phyloP scores from a whole-genome alignment of 2,329 filamentous ascomycete genomes.

The Penicillium capsulatum region DNA sequence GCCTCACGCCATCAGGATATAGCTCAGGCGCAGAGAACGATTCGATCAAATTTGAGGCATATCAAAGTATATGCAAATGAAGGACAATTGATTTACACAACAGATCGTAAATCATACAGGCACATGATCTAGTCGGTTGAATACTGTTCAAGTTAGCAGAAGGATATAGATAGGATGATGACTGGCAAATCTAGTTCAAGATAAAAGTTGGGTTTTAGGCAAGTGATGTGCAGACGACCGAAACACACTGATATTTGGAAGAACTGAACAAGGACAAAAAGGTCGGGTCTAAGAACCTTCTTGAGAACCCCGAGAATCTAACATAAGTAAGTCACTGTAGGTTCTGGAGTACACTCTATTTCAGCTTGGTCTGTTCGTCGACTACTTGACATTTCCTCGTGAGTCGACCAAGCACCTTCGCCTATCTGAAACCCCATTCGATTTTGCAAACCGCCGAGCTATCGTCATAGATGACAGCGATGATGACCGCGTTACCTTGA shows the following conservation, averaged over 20 bases:
- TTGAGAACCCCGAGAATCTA: not conserved
- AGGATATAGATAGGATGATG: no score
- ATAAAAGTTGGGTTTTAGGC: no score
- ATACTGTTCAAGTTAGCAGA: no score
- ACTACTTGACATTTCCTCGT: conserved; percentile 53
- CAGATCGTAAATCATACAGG: no score
- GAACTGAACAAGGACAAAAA: conserved; percentile 49
- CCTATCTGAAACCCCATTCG: conserved; percentile 29
- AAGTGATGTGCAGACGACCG: no score
- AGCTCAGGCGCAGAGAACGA: no score
- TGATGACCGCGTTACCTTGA: conserved; percentile 30
- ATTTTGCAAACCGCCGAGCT: conserved; percentile 36
- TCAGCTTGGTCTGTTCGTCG: conserved; percentile 52
- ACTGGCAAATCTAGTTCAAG: no score
- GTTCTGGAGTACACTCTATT: conserved; percentile 56
- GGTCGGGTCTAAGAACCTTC: conserved; percentile 29
- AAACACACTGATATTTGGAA: conserved; percentile 48
- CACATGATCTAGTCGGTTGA: no score
- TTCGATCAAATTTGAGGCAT: no score
- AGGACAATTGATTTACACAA: no score
- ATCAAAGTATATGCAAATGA: no score
- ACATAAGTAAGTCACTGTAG: conserved; percentile 26
- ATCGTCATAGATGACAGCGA: conserved; percentile 31
- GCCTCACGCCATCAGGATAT: no score
- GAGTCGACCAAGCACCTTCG: conserved; percentile 46